phyloP scores from a whole-genome alignment of 345 rosid species.

The sweet orange (Citrus sinensis) region DNA sequence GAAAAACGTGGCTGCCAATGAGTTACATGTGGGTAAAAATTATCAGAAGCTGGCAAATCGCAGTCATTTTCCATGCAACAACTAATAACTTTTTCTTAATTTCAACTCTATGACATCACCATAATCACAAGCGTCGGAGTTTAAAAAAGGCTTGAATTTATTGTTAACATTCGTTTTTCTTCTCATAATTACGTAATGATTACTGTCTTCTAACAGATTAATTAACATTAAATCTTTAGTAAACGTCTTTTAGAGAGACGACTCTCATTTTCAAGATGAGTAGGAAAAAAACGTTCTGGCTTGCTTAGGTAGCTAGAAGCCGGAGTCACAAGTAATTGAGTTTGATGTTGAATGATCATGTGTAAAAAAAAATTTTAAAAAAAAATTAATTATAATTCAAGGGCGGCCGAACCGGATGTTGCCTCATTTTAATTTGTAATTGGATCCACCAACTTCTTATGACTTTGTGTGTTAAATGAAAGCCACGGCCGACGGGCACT shows the following conservation, averaged over 20 bases:
- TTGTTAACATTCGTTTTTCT: background rate
- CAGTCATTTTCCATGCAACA: background rate
- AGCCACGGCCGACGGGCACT: slow-evolving; percentile 6
- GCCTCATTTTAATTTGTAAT: background rate
- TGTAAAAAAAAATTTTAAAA: background rate
- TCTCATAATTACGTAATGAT: background rate
- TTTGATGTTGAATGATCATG: background rate
- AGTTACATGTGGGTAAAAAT: no score
- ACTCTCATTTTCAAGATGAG: background rate
- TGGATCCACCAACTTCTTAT: slow-evolving; percentile 6
- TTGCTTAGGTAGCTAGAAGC: background rate
- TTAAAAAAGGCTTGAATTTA: background rate
- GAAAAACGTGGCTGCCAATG: background rate
- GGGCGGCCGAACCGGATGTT: background rate
- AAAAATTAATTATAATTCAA: no score
- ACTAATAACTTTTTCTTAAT: background rate
- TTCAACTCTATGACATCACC: background rate
- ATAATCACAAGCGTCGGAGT: background rate
- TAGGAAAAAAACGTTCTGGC: background rate
- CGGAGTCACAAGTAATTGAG: background rate
- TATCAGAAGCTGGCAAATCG: background rate
- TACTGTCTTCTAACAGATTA: background rate
- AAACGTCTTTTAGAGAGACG: background rate
- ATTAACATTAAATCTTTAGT: background rate
- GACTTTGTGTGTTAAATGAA: background rate